Evolutionary conservation across 2,329 filamentous ascomycete genomes (phyloP), one percentile per base, ranked within the genome.

Genomic region (Hypoxylon sp.): DNA sequence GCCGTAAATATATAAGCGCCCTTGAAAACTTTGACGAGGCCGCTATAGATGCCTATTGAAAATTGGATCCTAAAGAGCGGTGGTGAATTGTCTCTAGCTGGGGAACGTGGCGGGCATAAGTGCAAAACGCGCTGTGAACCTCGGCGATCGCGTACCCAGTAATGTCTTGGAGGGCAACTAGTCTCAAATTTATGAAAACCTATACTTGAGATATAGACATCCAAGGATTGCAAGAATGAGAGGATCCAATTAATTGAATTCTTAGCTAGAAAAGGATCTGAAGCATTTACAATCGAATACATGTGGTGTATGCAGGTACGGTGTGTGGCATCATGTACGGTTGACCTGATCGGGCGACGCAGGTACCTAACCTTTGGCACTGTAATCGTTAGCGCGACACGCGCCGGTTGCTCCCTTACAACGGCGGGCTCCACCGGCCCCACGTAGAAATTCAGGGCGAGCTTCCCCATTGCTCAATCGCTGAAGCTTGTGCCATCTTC

Each of bases 321-420:
- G 17, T 17, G 40, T 10, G 13, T 22, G 30, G 13, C n/a, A n/a
- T n/a, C n/a, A n/a, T n/a, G n/a, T n/a, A n/a, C n/a, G n/a, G n/a
- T n/a, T n/a, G n/a, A n/a, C n/a, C n/a, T n/a, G n/a, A n/a, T n/a
- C n/a, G n/a, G n/a, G n/a, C n/a, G n/a, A n/a, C n/a, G 11, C 8
- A 22, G 17, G 54, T 48, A 59, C 44, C 44, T 50, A 31, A 33
- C 25, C 25, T 27, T 3, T 27, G 25, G 25, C 25, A 27, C 25
- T 27, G 25, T 27, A 27, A 27, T 27, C 35, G 4, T 27, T 64
- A 68, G 61, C 48, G 56, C 40, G n/a, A 37, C 46, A 17, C 13
- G 20, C 27, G 53, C 37, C 25, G 50, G 68, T 68, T 70, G 67
- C 65, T 71, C 68, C 68, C 68, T 65, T 68, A 70, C 68, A 71